phyloP scores from a whole-genome alignment of 2,329 filamentous ascomycete species.

The Colletotrichum sansevieriae region DNA sequence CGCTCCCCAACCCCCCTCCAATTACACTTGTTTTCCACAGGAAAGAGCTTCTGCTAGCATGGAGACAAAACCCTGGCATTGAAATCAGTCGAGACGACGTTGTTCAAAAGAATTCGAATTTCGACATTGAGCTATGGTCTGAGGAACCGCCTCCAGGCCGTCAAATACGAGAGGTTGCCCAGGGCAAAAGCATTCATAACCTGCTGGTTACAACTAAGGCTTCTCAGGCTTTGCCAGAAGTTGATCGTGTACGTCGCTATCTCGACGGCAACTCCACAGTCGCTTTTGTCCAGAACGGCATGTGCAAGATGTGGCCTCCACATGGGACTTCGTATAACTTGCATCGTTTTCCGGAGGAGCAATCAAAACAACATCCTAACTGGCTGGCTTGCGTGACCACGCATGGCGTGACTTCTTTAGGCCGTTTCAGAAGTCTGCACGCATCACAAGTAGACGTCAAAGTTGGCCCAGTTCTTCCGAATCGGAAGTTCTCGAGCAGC shows the following conservation, averaged over 20 bases:
- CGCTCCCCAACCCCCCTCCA: constrained; percentile 72
- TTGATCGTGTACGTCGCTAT: constrained; percentile 70
- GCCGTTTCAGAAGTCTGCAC: constrained; percentile 65
- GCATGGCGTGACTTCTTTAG: constrained; percentile 67
- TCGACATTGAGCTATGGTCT: constrained; percentile 69
- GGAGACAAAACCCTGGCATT: constrained; percentile 59
- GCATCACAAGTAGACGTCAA: constrained; percentile 63
- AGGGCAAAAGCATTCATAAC: constrained; percentile 69
- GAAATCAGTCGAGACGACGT: constrained; percentile 56
- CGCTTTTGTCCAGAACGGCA: constrained; percentile 89
- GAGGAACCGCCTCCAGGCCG: constrained; percentile 55
- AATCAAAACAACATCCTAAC: constrained; percentile 62
- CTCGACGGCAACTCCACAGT: constrained; percentile 76
- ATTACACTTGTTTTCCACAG: constrained; percentile 85
- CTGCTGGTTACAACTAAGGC: constrained; percentile 86
- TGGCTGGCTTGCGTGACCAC: constrained; percentile 78
- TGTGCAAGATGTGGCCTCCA: constrained; percentile 76
- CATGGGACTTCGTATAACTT: constrained; percentile 58
- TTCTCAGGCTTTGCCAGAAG: constrained; percentile 72
- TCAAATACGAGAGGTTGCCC: constrained; percentile 55
- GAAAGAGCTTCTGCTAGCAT: constrained; percentile 61
- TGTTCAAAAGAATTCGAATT: constrained; percentile 51
- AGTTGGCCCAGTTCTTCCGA: constrained; percentile 60
- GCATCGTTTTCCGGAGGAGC: constrained; percentile 53
- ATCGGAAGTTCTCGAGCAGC: constrained; percentile 32